phyloP scores from a whole-genome alignment of 805 yeast species.

The Metschnikowia kunwiensis region DNA sequence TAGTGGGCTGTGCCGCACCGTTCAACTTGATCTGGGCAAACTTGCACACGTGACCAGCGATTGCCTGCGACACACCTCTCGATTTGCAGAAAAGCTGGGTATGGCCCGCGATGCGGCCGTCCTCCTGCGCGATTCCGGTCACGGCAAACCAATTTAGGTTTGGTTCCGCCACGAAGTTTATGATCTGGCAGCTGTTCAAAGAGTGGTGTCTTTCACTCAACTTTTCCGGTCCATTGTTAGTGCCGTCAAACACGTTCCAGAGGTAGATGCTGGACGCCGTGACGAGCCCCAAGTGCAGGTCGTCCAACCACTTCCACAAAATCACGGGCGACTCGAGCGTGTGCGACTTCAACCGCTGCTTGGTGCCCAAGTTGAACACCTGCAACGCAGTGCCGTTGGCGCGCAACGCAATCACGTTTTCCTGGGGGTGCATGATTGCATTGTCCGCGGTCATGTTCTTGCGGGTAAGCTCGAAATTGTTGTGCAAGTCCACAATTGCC shows the following conservation, averaged over 20 bases:
- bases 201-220: conserved; percentile 82
- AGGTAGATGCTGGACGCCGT: conserved; percentile 71
- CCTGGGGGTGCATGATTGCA: conserved; percentile 93
- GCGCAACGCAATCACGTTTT: conserved; percentile 84
- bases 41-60: conserved; percentile 95
- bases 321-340: conserved; percentile 85
- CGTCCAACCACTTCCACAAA: conserved; percentile 91
- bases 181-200: conserved; percentile 78
- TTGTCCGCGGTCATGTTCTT: conserved; percentile 97
- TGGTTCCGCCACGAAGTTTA: conserved; percentile 80
- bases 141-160: conserved; percentile 90
- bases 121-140: conserved; percentile 92
- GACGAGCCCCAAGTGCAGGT: conserved; percentile 73
- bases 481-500: conserved; percentile 82
- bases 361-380: conserved; percentile 82
- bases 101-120: conserved; percentile 92
- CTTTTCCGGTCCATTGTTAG: conserved; percentile 72
- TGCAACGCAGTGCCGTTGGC: conserved; percentile 97
- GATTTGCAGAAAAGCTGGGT: conserved; percentile 87
- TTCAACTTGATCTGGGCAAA: conserved; percentile 76
- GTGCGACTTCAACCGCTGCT: conserved; percentile 85
- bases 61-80: conserved; percentile 91
- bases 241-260: conserved; percentile 83
- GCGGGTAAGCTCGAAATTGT: conserved; percentile 75
- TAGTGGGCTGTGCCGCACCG: conserved; percentile 71